Conservation (phyloP, 768 basidiomycete genomes). For the Leccinum fibrillosum region DNA sequence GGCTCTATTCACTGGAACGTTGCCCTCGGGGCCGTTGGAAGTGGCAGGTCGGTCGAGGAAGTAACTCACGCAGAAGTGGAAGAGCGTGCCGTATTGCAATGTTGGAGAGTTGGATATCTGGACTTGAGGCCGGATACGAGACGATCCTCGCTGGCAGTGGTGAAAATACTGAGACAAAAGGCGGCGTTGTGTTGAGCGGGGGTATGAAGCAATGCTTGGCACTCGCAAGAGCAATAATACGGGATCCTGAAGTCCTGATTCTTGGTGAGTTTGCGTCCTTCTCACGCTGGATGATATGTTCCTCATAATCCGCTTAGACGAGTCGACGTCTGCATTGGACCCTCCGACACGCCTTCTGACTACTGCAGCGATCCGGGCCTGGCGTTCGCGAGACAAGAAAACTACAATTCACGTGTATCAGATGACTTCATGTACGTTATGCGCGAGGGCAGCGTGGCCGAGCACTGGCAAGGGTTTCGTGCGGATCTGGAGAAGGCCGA, state of each 20-base stretch:
- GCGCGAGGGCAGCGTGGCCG: conserved; percentile 72
- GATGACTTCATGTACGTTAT: conserved; percentile 93
- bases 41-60: too few species aligned
- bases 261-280: conserved; percentile 61
- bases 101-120: conserved; percentile 82
- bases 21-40: too few species aligned
- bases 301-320: conserved; percentile 43
- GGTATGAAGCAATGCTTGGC: conserved; percentile 91
- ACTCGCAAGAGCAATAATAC: conserved; percentile 79
- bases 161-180: conserved; percentile 41
- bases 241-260: conserved; percentile 86
- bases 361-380: conserved; percentile 64
- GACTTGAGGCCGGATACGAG: conserved; percentile 87
- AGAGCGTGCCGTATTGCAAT: conserved; percentile 45
- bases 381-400: conserved; percentile 58
- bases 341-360: conserved; percentile 83
- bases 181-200: conserved; percentile 78
- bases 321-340: conserved; percentile 83
- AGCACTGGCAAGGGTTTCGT: conserved; percentile 72
- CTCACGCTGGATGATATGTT: not conserved
- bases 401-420: conserved; percentile 71
- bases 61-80: too few species aligned
- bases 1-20: too few species aligned
- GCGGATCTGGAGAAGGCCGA: conserved; percentile 61
- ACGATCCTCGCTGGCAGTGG: conserved; percentile 50